Percentiles rank a stretch among this genome's conserved stretches.
Conservation (phyloP, 805 yeast genomes). For the Nakazawaea siamensis region DNA sequence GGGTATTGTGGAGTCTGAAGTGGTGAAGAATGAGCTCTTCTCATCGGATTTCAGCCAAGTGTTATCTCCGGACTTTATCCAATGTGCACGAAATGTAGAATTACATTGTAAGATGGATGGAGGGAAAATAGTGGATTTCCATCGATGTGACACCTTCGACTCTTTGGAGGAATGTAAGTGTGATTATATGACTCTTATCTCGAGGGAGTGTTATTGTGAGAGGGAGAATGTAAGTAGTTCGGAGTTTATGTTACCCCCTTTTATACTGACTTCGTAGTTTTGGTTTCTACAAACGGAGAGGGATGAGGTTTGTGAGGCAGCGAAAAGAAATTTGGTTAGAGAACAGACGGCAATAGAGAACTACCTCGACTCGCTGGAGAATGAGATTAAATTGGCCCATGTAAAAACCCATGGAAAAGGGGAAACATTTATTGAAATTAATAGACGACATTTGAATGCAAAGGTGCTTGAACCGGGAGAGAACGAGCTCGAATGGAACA, state of each 20-base stretch:
- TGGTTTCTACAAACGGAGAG: too few relatives aligned
- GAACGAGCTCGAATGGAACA: conserved; percentile 5
- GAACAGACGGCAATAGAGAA: too few relatives aligned
- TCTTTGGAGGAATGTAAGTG: conserved; percentile 3
- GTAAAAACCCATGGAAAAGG: background rate
- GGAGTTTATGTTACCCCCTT: too few relatives aligned
- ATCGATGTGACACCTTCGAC: conserved; percentile 7
- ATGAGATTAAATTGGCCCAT: too few relatives aligned
- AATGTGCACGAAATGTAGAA: conserved; percentile 4
- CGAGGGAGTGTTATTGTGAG: background rate
- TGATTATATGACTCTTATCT: background rate
- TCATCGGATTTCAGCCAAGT: conserved; percentile 1
- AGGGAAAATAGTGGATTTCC: conserved; percentile 4
- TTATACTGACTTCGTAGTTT: too few relatives aligned
- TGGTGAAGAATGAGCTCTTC: conserved; percentile 3
- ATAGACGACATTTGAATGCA: background rate
- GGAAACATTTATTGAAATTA: conserved; percentile 1
- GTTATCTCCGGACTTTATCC: background rate
- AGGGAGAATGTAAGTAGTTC: conserved; percentile 6
- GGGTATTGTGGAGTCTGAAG: background rate
- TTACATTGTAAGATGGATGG: background rate
- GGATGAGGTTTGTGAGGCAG: too few relatives aligned
- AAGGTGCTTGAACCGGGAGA: background rate
- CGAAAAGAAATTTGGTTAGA: too few relatives aligned
- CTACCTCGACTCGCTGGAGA: too few relatives aligned